Evolutionary conservation across 2,329 filamentous ascomycete genomes (phyloP).

Genomic region (Elsinoe necatrix): DNA sequence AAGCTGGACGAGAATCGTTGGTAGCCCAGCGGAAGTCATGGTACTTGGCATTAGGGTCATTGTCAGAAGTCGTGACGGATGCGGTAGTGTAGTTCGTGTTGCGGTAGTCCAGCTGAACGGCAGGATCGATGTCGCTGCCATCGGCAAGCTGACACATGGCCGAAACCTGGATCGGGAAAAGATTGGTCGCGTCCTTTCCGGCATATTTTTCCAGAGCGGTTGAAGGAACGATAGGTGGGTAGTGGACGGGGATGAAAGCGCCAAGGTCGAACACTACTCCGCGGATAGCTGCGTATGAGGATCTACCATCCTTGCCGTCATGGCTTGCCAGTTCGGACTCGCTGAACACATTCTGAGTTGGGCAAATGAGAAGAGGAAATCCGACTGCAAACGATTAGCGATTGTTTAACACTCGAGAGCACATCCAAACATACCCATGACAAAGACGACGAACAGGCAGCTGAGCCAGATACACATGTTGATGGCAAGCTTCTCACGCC

Average conservation of each 20-base stretch:
- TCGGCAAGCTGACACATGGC: conserved; percentile 75
- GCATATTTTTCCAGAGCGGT: conserved; percentile 69
- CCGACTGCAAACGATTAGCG: conserved; percentile 42
- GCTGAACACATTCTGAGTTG: conserved; percentile 81
- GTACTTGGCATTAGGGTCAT: conserved; percentile 68
- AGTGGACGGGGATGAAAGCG: conserved; percentile 66
- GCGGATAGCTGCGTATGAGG: conserved; percentile 71
- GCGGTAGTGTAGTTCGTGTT: conserved; percentile 65
- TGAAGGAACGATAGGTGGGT: conserved; percentile 56
- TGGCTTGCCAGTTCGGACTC: conserved; percentile 63
- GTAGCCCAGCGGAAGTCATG: conserved; percentile 87
- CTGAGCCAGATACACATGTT: conserved; percentile 93
- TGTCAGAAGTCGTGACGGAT: conserved; percentile 53
- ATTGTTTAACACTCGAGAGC: background rate
- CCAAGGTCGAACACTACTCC: conserved; percentile 81
- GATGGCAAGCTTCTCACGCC: conserved; percentile 96
- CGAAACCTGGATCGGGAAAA: conserved; percentile 92
- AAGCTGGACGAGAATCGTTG: conserved; percentile 76
- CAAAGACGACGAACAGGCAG: conserved; percentile 71
- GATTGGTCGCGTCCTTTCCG: conserved; percentile 72
- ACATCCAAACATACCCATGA: conserved; percentile 49
- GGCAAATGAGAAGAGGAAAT: conserved; percentile 83
- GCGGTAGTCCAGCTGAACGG: conserved; percentile 78
- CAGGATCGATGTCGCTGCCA: conserved; percentile 56
- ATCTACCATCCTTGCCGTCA: conserved; percentile 59